Conservation (phyloP, 1,284 basidiomycete species). For the Puccinia polysora region DNA sequence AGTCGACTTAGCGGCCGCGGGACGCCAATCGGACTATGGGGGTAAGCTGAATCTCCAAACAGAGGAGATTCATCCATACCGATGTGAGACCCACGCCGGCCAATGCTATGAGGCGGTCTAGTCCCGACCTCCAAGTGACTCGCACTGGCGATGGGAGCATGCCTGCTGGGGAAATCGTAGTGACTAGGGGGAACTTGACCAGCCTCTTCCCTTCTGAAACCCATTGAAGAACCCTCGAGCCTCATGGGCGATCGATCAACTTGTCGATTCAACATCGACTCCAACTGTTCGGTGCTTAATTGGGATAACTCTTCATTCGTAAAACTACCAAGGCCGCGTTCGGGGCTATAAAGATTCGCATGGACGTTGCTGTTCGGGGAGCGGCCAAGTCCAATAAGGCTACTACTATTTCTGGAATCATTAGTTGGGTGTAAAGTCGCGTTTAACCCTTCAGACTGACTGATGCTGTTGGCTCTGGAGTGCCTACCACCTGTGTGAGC, state of each 20-base stretch:
- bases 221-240: neutral
- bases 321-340: constrained; percentile 8
- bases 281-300: constrained; percentile 29
- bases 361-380: constrained; percentile 1
- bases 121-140: neutral
- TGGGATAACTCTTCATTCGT: constrained; percentile 35
- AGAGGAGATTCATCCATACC: constrained; percentile 25
- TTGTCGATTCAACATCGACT: constrained; percentile 10
- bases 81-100: constrained; percentile 3
- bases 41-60: constrained; percentile 16
- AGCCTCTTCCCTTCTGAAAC: neutral
- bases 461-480: constrained; percentile 25
- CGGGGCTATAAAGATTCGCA: constrained; percentile 1
- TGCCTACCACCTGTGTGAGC: constrained; percentile 18
- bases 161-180: neutral
- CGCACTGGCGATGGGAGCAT: constrained; percentile 1
- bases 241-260: constrained; percentile 8
- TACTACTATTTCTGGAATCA: neutral
- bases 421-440: neutral
- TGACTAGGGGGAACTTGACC: neutral
- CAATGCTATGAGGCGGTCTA: neutral
- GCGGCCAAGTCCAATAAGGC: neutral
- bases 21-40: neutral
- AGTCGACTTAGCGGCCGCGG: constrained; percentile 8
- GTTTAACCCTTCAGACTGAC: neutral